phyloP scores from a whole-genome alignment of 192 early-diverging fungal genomes.

The Coemansia sp. region DNA sequence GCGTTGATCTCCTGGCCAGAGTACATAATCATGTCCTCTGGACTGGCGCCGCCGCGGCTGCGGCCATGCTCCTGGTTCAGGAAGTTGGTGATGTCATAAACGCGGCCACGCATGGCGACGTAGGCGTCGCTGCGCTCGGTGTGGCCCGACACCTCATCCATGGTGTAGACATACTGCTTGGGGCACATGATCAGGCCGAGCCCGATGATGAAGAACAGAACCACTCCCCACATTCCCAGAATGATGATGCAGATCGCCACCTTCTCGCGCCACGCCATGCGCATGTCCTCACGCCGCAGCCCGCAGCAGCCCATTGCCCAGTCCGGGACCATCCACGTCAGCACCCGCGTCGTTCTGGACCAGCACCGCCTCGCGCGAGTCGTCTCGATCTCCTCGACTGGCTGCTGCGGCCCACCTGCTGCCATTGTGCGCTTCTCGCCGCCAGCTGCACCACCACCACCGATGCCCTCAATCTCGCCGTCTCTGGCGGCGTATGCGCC shows the following conservation, averaged over 20 bases:
- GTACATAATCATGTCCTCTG: conserved; percentile 47
- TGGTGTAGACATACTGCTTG: conserved; percentile 61
- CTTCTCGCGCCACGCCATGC: conserved; percentile 96
- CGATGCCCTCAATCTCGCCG: not conserved
- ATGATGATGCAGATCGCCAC: conserved; percentile 82
- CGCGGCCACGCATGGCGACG: conserved; percentile 64
- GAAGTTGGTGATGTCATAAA: conserved; percentile 70
- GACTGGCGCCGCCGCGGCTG: conserved; percentile 37
- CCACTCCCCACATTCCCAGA: conserved; percentile 66
- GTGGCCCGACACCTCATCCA: conserved; percentile 61
- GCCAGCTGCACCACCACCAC: not conserved
- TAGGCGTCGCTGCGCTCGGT: conserved; percentile 58
- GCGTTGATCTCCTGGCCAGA: conserved; percentile 66
- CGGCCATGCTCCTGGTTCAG: conserved; percentile 60
- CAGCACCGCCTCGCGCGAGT: conserved; percentile 40
- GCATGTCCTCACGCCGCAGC: conserved; percentile 86
- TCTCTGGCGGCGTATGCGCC: not conserved
- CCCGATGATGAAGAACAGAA: conserved; percentile 87
- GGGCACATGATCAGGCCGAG: conserved; percentile 84
- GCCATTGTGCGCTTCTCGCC: conserved; percentile 11
- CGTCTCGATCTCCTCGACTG: conserved; percentile 73
- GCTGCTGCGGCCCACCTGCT: conserved; percentile 63
- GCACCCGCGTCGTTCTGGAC: conserved; percentile 28
- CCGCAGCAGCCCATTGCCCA: conserved; percentile 45
- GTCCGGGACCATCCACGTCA: conserved; percentile 41